Percentiles rank a stretch among this genome's conserved stretches.
Evolutionary conservation across 192 early-diverging fungal genomes (phyloP).

Genomic region (Podochytrium sp.): DNA sequence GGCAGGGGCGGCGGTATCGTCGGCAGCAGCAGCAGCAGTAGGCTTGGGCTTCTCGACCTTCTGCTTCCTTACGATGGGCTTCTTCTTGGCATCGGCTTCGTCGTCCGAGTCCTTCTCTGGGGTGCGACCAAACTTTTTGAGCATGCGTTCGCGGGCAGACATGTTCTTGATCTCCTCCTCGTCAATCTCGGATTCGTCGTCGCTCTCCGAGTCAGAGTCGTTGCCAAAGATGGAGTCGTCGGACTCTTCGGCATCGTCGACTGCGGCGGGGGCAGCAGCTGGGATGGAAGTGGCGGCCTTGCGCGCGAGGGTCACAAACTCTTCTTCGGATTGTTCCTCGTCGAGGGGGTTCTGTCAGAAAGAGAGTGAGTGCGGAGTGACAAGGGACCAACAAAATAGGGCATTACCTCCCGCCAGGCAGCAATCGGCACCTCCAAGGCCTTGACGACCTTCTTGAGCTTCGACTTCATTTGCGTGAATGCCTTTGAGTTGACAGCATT

Average conservation of each 20-base stretch:
- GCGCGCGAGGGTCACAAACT: constrained; percentile 20
- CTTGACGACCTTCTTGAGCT: constrained; percentile 88
- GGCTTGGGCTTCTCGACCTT: constrained; percentile 31
- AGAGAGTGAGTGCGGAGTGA: neutral
- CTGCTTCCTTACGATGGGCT: constrained; percentile 47
- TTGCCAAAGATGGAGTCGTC: constrained; percentile 65
- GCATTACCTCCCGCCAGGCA: constrained; percentile 56
- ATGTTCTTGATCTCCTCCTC: constrained; percentile 25
- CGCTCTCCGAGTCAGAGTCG: constrained; percentile 32
- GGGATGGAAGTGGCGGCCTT: neutral
- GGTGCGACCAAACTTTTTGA: constrained; percentile 29
- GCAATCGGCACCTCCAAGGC: constrained; percentile 72
- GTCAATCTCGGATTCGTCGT: constrained; percentile 11
- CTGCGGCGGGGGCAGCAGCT: constrained; percentile 27
- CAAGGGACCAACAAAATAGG: neutral
- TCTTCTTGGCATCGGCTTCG: constrained; percentile 39
- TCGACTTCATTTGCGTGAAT: constrained; percentile 91
- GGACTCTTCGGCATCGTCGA: constrained; percentile 54
- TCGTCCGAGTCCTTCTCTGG: constrained; percentile 11
- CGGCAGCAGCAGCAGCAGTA: constrained; percentile 27
- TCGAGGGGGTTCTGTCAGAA: constrained; percentile 51
- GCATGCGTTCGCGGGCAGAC: constrained; percentile 18
- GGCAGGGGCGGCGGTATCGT: neutral
- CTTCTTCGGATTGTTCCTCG: constrained; percentile 55
- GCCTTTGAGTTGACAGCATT: constrained; percentile 80